phyloP scores from a whole-genome alignment of 163 green algal species.

The Scenedesmus sp. region DNA sequence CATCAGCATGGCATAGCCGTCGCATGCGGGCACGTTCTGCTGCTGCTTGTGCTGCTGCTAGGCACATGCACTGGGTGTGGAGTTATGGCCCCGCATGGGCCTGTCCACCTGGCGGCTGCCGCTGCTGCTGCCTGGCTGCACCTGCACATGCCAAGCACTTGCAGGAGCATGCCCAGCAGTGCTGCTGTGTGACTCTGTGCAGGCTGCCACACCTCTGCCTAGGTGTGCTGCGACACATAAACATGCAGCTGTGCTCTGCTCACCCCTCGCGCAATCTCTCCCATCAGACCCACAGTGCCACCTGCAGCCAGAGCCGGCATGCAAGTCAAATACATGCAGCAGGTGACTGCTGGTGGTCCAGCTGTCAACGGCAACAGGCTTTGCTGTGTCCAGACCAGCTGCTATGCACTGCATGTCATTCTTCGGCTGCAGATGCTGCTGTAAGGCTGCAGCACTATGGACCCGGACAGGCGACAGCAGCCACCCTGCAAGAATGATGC shows the following conservation, averaged over 20 bases:
- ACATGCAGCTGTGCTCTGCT: background rate
- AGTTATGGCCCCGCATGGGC: background rate
- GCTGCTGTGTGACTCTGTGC: background rate
- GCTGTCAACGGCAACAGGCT: too few relatives aligned
- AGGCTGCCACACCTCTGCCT: background rate
- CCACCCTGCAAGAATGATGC: background rate
- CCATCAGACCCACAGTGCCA: constrained; percentile 93
- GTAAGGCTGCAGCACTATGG: background rate
- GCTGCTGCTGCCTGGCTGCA: background rate
- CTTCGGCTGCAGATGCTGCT: background rate
- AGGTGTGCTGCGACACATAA: background rate
- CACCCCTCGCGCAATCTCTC: constrained; percentile 81
- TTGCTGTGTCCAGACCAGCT: too few relatives aligned
- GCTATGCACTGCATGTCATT: too few relatives aligned
- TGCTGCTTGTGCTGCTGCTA: constrained; percentile 1
- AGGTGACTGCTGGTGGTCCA: background rate
- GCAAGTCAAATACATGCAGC: background rate
- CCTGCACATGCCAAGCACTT: background rate
- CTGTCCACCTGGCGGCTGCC: background rate
- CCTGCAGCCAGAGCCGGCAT: constrained; percentile 48
- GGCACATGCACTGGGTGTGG: background rate
- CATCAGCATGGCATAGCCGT: background rate
- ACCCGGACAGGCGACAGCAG: background rate
- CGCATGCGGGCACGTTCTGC: background rate
- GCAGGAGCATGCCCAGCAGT: too few relatives aligned